Base-by-base conservation (phyloP, 1,284 basidiomycete genomes). In the Malassezia yamatoensis region DNA sequence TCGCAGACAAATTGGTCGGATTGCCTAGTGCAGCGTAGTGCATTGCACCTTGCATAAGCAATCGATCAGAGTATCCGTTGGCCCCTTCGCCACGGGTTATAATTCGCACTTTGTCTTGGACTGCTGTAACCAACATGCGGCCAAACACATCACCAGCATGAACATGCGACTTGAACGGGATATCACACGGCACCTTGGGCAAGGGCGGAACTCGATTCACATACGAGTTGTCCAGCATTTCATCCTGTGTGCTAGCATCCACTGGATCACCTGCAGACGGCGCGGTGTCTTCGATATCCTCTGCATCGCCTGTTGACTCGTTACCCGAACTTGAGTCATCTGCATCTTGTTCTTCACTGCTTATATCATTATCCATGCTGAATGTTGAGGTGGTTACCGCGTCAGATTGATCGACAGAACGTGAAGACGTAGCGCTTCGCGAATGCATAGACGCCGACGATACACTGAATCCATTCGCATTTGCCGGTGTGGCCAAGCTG, bases 141-240 rank as follows among this genome's bases (percentile, higher is more conserved):
- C 46, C 44, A 45, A 43, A 49, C 3, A 58, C 21, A 20, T 42
- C 38, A n/a, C 38, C 34, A 1, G 46, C 40, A 21, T 18, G 12
- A 13, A 58, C 37, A 7, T 41, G 21, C 33, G 46, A 8, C 9
- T 38, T 34, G 32, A 53, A 49, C 20, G 42, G 34, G 13, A 53
- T 37, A n/a, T 29, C 18, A 32, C 54, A 45, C 8, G 50, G 54
- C 12, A 49, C 49, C 8, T 40, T 24, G 21, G 54, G 44, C 33
- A 16, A 2, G 4, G 58, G 58, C 24, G 54, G 40, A 5, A 45
- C 42, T 3, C 58, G 53, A 21, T 50, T 60, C 49, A 51, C 47
- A 13, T 52, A 37, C 15, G 53, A 47, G 7, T 40, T 36, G 35
- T 60, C 58, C 8, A 48, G 54, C 15, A 44, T 33, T 16, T 51